phyloP scores from a whole-genome alignment of 2,329 filamentous ascomycete genomes.

The Blastomyces emzantsi region DNA sequence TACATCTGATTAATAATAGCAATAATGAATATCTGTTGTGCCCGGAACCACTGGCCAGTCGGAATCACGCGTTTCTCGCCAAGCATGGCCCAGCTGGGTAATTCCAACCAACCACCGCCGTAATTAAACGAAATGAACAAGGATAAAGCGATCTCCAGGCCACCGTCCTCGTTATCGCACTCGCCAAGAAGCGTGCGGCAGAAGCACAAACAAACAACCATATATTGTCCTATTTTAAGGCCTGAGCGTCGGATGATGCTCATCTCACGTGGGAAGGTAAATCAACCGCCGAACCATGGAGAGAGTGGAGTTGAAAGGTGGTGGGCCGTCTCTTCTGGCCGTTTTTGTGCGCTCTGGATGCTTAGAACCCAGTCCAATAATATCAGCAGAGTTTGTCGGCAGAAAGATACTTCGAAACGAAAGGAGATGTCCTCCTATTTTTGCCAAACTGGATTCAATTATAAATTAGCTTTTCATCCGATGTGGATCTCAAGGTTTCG shows the following conservation, averaged over 20 bases:
- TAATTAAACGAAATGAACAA: conserved; percentile 1
- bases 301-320: not conserved
- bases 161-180: not conserved
- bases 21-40: too few relatives aligned
- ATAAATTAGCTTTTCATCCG: too few relatives aligned
- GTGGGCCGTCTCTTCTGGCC: not conserved
- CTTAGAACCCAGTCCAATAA: not conserved
- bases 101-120: not conserved
- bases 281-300: not conserved
- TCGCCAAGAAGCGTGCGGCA: not conserved
- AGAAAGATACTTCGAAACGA: too few relatives aligned
- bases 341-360: not conserved
- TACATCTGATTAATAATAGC: too few relatives aligned
- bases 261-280: not conserved
- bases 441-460: too few relatives aligned
- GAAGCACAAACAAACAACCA: not conserved
- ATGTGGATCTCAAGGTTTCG: too few relatives aligned
- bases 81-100: not conserved
- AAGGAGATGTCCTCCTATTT: too few relatives aligned
- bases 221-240: not conserved
- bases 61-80: too few relatives aligned
- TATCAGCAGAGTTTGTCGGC: not conserved
- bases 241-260: not conserved
- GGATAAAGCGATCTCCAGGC: not conserved
- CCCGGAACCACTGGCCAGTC: too few relatives aligned